These are phyloP conservation scores for Penicillium silybi DNA, from an alignment of 495 filamentous ascomycete genomes.

Conservation along the genomic window DNA sequence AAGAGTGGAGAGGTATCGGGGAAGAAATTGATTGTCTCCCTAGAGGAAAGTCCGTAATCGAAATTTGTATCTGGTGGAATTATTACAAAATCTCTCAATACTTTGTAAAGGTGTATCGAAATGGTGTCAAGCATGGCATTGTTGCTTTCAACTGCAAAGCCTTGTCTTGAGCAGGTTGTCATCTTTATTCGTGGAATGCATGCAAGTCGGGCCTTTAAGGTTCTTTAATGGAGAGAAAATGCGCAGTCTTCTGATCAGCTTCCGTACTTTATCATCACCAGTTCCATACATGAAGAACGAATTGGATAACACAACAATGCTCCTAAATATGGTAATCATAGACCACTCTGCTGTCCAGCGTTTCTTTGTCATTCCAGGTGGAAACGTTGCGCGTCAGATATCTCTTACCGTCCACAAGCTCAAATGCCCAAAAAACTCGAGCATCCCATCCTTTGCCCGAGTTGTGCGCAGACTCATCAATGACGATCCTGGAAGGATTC, in stretches of 20 bases:
- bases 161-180: too few species aligned
- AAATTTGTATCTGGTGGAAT: neutral
- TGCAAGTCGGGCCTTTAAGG: too few species aligned
- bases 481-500: conserved; percentile 4
- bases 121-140: neutral
- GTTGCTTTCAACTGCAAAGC: too few species aligned
- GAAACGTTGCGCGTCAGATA: conserved; percentile 13
- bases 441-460: conserved; percentile 14
- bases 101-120: too few species aligned
- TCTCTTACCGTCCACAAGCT: conserved; percentile 10
- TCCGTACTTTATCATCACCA: too few species aligned
- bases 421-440: conserved; percentile 19
- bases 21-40: conserved; percentile 26
- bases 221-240: too few species aligned
- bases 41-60: neutral
- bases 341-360: conserved; percentile 4
- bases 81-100: neutral
- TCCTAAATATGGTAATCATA: conserved; percentile 7
- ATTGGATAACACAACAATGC: neutral
- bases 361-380: conserved; percentile 48
- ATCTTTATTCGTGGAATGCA: too few species aligned
- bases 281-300: neutral
- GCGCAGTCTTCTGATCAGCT: too few species aligned
- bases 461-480: conserved; percentile 18
- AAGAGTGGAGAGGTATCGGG: conserved; percentile 24